Evolutionary conservation across 345 rosid genomes (phyloP).

Genomic region (Odontarrhena argentea): DNA sequence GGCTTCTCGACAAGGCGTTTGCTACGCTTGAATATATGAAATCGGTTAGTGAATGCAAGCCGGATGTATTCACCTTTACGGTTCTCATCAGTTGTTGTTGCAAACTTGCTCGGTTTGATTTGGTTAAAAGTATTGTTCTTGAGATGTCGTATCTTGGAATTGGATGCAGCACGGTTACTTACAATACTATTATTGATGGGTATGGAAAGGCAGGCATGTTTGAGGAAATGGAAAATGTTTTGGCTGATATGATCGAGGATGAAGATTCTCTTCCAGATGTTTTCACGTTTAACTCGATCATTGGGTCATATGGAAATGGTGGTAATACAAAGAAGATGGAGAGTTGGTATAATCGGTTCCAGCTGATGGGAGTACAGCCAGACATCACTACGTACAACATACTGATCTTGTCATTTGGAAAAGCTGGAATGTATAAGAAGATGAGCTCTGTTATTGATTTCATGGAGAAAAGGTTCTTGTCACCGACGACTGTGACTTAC

Average conservation of each 20-base stretch:
- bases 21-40: constrained; percentile 68
- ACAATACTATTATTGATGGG: constrained; percentile 72
- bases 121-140: constrained; percentile 51
- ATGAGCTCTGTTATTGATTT: constrained; percentile 63
- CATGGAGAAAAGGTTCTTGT: constrained; percentile 70
- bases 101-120: constrained; percentile 54
- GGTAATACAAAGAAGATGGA: constrained; percentile 66
- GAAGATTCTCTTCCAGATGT: constrained; percentile 65
- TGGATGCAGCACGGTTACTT: constrained; percentile 58
- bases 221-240: constrained; percentile 63
- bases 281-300: constrained; percentile 69
- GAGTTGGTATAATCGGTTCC: constrained; percentile 73
- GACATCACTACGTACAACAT: constrained; percentile 73
- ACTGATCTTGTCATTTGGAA: constrained; percentile 69
- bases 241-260: constrained; percentile 68
- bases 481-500: constrained; percentile 56
- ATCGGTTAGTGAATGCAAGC: constrained; percentile 65
- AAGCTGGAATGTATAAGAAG: constrained; percentile 60
- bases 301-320: constrained; percentile 67
- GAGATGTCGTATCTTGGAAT: constrained; percentile 81
- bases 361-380: constrained; percentile 74
- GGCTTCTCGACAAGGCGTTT: constrained; percentile 57
- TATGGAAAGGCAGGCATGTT: constrained; percentile 78
- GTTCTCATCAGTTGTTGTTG: constrained; percentile 61
- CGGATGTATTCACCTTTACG: constrained; percentile 75